Percentiles rank a stretch among this genome's conserved stretches.
phyloP scores from a whole-genome alignment of 2,329 filamentous ascomycete species.

The Chaetomium sp. region DNA sequence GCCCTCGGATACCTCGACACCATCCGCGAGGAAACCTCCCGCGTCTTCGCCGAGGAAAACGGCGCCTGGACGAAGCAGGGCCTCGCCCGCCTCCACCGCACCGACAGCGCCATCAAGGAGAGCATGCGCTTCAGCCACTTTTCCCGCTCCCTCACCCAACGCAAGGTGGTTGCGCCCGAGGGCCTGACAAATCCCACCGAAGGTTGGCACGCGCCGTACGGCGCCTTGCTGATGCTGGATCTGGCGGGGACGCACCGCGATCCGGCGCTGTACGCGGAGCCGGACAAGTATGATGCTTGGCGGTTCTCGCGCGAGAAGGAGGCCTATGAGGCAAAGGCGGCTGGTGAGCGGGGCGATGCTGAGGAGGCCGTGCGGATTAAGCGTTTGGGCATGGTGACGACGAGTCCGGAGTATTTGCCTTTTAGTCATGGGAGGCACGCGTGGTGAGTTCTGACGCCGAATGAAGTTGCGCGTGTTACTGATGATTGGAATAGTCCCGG shows the following conservation, averaged over 20 bases:
- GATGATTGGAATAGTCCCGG: slow-evolving; percentile 46
- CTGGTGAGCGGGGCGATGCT: slow-evolving; percentile 36
- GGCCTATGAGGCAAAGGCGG: slow-evolving; percentile 39
- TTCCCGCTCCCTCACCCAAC: slow-evolving; percentile 48
- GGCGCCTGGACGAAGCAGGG: slow-evolving; percentile 50
- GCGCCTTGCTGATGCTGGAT: slow-evolving; percentile 48
- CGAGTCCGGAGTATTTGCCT: slow-evolving; percentile 52
- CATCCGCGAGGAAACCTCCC: slow-evolving; percentile 48
- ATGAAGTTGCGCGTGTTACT: neutral
- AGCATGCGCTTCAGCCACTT: slow-evolving; percentile 54
- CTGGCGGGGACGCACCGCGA: slow-evolving; percentile 52
- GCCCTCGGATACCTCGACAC: slow-evolving; percentile 41
- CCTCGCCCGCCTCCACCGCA: slow-evolving; percentile 47
- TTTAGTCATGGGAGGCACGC: slow-evolving; percentile 62
- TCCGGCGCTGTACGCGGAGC: slow-evolving; percentile 46
- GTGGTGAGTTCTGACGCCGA: slow-evolving; percentile 38
- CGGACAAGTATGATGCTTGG: slow-evolving; percentile 52
- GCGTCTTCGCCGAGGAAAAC: slow-evolving; percentile 41
- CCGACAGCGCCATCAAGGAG: slow-evolving; percentile 57
- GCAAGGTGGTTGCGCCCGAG: slow-evolving; percentile 47
- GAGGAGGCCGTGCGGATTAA: slow-evolving; percentile 42
- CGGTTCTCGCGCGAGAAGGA: slow-evolving; percentile 50
- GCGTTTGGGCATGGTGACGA: slow-evolving; percentile 56
- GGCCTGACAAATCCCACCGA: slow-evolving; percentile 45
- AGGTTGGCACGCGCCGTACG: slow-evolving; percentile 50